Conservation (phyloP, 805 yeast genomes). For the Yarrowia sp. region DNA sequence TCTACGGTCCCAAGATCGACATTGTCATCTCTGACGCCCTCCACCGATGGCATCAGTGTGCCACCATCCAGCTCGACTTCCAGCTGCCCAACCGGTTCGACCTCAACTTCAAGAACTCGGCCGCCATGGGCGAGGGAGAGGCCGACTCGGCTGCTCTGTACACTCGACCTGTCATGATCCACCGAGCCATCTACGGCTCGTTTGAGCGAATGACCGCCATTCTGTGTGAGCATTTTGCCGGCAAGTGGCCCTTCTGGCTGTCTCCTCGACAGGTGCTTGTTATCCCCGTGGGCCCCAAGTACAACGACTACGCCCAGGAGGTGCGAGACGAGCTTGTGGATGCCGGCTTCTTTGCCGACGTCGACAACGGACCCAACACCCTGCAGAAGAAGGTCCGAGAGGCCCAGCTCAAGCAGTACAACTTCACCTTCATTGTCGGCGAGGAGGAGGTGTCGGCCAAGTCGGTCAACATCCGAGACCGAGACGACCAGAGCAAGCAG, state of each 20-base stretch:
- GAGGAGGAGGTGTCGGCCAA: slow-evolving; percentile 79
- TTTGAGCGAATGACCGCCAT: slow-evolving; percentile 99
- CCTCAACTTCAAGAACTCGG: slow-evolving; percentile 67
- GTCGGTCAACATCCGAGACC: slow-evolving; percentile 92
- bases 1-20: slow-evolving; percentile 97
- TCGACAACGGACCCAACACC: slow-evolving; percentile 91
- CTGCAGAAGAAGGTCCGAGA: slow-evolving; percentile 96
- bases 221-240: slow-evolving; percentile 95
- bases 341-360: slow-evolving; percentile 87
- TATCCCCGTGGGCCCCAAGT: slow-evolving; percentile 95
- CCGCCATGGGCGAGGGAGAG: slow-evolving; percentile 31
- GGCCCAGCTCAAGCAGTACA: slow-evolving; percentile 92
- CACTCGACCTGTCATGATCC: slow-evolving; percentile 97
- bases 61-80: slow-evolving; percentile 98
- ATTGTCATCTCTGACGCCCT: slow-evolving; percentile 92
- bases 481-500: slow-evolving; percentile 87
- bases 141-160: slow-evolving; percentile 42
- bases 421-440: slow-evolving; percentile 96
- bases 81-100: slow-evolving; percentile 94
- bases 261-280: slow-evolving; percentile 98
- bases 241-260: slow-evolving; percentile 99
- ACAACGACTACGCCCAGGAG: slow-evolving; percentile 82
- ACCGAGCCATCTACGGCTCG: slow-evolving; percentile 97
- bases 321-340: slow-evolving; percentile 62
- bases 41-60: slow-evolving; percentile 98